Conservation (phyloP, 2,329 filamentous ascomycete species). For the Diaporthe ilicicola region DNA sequence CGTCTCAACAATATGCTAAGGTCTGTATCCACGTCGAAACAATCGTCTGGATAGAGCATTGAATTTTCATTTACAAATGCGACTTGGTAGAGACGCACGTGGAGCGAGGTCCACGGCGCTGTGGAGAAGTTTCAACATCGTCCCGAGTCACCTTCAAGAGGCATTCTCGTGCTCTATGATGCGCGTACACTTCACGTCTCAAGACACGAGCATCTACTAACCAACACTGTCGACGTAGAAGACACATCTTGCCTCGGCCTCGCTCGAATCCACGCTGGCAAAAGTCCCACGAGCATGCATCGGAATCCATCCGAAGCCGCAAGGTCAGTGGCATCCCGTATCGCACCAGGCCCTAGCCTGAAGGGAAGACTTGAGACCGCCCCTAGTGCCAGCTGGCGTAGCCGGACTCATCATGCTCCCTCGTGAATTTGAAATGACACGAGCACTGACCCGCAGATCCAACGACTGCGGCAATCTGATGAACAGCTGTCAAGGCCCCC, state of each 20-base stretch:
- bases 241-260: not conserved
- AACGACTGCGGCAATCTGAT: conserved; percentile 8
- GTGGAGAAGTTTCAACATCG: not conserved
- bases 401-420: not conserved
- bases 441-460: conserved; percentile 3
- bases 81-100: not conserved
- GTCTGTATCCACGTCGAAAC: not conserved
- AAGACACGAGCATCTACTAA: not conserved
- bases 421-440: conserved; percentile 5
- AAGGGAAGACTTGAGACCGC: conserved; percentile 21
- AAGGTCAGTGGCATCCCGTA: conserved; percentile 10
- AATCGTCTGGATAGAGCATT: not conserved
- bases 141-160: not conserved
- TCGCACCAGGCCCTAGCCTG: conserved; percentile 6
- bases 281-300: not conserved
- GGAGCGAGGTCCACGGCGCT: not conserved
- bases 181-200: conserved; percentile 1
- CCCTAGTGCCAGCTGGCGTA: conserved; percentile 11
- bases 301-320: conserved; percentile 5
- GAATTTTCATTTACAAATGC: not conserved
- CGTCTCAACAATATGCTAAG: not conserved
- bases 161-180: not conserved
- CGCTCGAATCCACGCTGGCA: not conserved
- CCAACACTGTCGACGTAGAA: not conserved
- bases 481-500: conserved; percentile 4